Evolutionary conservation across 768 basidiomycete species (phyloP), one percentile per base, ranked within the genome.

Genomic region (Pleurotus eryngii): DNA sequence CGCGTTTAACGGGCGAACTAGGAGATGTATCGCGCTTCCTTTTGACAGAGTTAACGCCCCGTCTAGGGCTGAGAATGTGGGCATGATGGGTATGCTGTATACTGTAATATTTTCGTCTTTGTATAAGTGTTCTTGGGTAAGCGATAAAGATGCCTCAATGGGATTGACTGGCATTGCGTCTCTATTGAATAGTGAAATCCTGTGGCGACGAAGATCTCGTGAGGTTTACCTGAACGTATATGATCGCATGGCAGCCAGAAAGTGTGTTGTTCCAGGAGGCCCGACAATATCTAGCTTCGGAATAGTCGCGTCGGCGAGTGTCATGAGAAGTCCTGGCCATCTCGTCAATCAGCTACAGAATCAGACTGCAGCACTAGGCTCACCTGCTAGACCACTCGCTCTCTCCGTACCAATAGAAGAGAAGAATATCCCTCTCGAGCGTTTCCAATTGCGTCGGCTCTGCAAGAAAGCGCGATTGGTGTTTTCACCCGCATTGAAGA

Each of bases 401-500:
- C 87, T 78, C 57, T 87, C 81, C 12, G 84, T 79, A 24, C 80
- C 77, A 0, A 85, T 72, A 43, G 84, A 81, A 1, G 86, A 89
- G 60, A 94, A 72, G 70, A 97, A 95, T 7, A 96, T 57, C 1
- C 78, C 86, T 38, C 77, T 79, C 4, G 89, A 76, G 62, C 83
- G 88, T 66, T 79, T 83, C 80, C 90, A 82, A 49, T 82, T 83
- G 46, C 80, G 73, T 60, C 74, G 75, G 58, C 83, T 83, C 72
- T 94, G 88, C 14, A 86, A 70, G 66, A 89, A 89, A 0, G 88
- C 74, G 37, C 95, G 76, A 43, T 84, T 86, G 1, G 88, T 85
- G 58, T 88, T 89, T 70, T 97, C 94, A 6, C 91, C 87, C 17
- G 79, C 84, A 70, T 95, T 95, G 79, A 98, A 93, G 39, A 95